Evolutionary conservation across 1,284 basidiomycete genomes (phyloP).

Genomic region (Filobasidium uniguttulatum): DNA sequence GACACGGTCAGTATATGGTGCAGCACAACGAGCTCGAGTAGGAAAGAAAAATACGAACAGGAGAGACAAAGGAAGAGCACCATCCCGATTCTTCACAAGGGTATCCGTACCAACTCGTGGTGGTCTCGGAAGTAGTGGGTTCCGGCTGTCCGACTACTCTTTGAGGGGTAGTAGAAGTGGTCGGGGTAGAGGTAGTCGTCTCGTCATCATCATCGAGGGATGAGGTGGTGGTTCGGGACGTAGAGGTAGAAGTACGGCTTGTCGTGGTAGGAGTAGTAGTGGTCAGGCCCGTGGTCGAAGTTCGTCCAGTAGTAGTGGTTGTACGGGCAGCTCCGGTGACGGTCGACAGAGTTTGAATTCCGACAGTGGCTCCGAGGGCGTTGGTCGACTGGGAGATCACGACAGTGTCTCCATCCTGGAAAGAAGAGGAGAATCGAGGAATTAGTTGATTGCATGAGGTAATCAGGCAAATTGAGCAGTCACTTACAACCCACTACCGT

Average conservation of each 20-base stretch:
- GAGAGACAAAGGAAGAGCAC: not conserved
- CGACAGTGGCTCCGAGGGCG: constrained; percentile 7
- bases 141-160: not conserved
- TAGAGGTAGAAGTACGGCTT: not conserved
- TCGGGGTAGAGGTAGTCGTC: not conserved
- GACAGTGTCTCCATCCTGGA: constrained; percentile 10
- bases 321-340: not conserved
- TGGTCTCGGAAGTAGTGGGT: not conserved
- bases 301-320: not conserved
- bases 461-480: not conserved
- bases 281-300: not conserved
- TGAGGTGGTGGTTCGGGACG: not conserved
- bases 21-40: not conserved
- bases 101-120: not conserved
- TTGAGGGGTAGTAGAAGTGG: not conserved
- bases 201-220: not conserved
- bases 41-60: not conserved
- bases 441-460: too few species aligned
- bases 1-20: not conserved
- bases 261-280: not conserved
- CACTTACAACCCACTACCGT: not conserved
- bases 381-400: constrained; percentile 11
- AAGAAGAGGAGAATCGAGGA: too few species aligned
- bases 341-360: constrained; percentile 8
- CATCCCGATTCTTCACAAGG: not conserved